Percentiles rank a stretch among this genome's conserved stretches.
These are phyloP conservation scores for Oryza glaberrima DNA, from an alignment of 176 grass and related monocot species.

Conservation along the genomic window DNA sequence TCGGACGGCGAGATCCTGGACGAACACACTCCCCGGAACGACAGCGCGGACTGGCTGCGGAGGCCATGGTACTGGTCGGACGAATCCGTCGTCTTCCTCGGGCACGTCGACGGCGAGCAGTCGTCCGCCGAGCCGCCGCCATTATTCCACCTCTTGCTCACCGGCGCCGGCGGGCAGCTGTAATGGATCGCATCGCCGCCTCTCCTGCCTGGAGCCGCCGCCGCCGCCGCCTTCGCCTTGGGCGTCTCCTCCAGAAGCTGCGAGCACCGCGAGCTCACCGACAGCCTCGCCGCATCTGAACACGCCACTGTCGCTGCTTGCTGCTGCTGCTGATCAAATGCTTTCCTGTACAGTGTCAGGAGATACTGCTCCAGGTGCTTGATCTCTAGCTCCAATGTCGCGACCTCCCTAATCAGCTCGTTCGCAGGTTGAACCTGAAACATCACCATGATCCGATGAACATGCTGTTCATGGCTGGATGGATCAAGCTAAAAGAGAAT, in stretches of 20 bases:
- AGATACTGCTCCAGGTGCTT: constrained; percentile 95
- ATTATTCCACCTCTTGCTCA: constrained; percentile 28
- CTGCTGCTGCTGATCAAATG: constrained; percentile 56
- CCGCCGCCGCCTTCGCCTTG: constrained; percentile 12
- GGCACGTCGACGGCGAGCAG: constrained; percentile 54
- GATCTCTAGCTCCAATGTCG: constrained; percentile 83
- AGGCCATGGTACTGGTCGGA: constrained; percentile 8
- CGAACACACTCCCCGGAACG: constrained; percentile 67
- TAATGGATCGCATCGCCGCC: constrained; percentile 43
- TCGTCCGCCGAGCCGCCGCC: constrained; percentile 40
- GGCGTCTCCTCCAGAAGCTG: constrained; percentile 35
- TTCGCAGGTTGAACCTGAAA: constrained; percentile 85
- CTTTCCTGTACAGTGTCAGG: constrained; percentile 78
- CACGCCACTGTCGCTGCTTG: constrained; percentile 47
- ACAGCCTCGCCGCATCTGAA: constrained; percentile 31
- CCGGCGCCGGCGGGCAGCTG: constrained; percentile 34
- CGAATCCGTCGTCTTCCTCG: constrained; percentile 44
- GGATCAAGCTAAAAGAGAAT: not conserved
- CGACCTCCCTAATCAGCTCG: constrained; percentile 88
- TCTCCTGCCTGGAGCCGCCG: not conserved
- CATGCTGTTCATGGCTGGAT: not conserved
- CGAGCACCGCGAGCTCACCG: constrained; percentile 34
- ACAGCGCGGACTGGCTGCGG: constrained; percentile 63
- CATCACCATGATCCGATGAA: constrained; percentile 25
- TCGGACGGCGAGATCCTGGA: constrained; percentile 73